Evolutionary conservation across 768 basidiomycete genomes (phyloP), one percentile per base, ranked within the genome.

Genomic region (Saitozyma sp.): DNA sequence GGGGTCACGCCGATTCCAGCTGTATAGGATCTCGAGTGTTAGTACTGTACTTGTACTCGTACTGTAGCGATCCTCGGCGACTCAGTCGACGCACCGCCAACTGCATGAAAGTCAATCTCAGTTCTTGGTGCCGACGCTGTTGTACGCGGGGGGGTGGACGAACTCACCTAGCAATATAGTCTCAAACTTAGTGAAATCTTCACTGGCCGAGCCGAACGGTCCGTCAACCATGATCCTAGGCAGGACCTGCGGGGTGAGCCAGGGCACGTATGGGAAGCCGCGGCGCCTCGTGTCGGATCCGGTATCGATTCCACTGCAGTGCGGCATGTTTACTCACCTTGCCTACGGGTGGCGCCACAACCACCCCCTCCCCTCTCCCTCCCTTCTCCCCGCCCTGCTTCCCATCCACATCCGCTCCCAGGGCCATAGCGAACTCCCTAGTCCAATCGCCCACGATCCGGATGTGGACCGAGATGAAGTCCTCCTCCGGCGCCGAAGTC

Each of bases 1-100:
- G 94, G 94, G 0, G 94, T 96, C 42, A 96, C 92, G 69, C 94
- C 94, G 64, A 98, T 97, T 80, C 94, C 95, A 59, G 90, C 92
- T 71, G 19, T 16, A 11, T 7, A 38, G n/a, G 9, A 60, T 53
- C 63, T 42, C 64, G 20, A 3, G 7, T 0, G 37, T 11, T 6
- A 29, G 49, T 16, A 17, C 13, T 8, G 39, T 16, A 59, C 13
- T 29, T 41, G 16, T 17, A 37, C 29, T 29, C 29, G 29, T 29
- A 29, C 29, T 29, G 20, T 49, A 20, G 17, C 19, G 13, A 9
- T 45, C 16, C 43, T 20, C 17, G 45, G 1, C 6, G 16, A 29
- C 29, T 29, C 29, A 29, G 37, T 39, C 49, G 20, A 61, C 70
- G 51, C 37, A 75, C 74, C 74, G 67, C 92, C 93, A 52, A 94